A percentile compares a stretch with the other conserved stretches of the same genome.
These are phyloP conservation scores for Neurospora pannonica DNA, from an alignment of 495 filamentous ascomycete species.

Conservation along the genomic window DNA sequence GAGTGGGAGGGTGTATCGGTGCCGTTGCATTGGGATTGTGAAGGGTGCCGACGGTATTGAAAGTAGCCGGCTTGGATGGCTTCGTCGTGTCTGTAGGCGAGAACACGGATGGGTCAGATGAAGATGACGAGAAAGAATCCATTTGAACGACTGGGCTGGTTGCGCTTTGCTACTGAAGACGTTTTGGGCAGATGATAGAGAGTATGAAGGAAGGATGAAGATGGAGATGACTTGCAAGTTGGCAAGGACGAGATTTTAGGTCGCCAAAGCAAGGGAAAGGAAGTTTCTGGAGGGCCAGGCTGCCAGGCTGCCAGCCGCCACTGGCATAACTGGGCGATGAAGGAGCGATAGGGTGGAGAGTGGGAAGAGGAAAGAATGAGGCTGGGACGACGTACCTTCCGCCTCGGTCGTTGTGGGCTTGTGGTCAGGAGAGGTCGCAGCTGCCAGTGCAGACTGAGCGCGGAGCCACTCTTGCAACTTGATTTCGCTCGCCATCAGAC, in stretches of 20 bases:
- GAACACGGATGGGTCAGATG: not conserved
- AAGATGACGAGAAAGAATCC: constrained; percentile 3
- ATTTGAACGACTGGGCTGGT: constrained; percentile 3
- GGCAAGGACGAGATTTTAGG: not conserved
- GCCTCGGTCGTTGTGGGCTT: not conserved
- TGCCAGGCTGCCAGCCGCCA: not conserved
- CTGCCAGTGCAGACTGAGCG: not conserved
- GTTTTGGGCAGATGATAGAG: not conserved
- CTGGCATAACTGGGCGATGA: not conserved
- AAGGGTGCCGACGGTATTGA: constrained; percentile 39
- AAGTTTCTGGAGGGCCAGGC: not conserved
- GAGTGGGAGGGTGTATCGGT: constrained; percentile 34
- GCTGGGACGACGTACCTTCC: not conserved
- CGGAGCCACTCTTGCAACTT: not conserved
- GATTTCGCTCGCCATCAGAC: not conserved
- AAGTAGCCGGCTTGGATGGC: constrained; percentile 17
- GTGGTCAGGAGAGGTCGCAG: not conserved
- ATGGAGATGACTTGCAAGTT: not conserved
- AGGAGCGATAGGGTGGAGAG: not conserved
- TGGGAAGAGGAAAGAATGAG: not conserved
- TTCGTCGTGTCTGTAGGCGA: constrained; percentile 1
- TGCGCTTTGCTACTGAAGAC: constrained; percentile 1
- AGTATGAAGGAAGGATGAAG: not conserved
- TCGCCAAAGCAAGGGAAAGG: not conserved
- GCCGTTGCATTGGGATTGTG: constrained; percentile 29